phyloP scores from a whole-genome alignment of 345 rosid genomes.

The Eutrema japonicum region DNA sequence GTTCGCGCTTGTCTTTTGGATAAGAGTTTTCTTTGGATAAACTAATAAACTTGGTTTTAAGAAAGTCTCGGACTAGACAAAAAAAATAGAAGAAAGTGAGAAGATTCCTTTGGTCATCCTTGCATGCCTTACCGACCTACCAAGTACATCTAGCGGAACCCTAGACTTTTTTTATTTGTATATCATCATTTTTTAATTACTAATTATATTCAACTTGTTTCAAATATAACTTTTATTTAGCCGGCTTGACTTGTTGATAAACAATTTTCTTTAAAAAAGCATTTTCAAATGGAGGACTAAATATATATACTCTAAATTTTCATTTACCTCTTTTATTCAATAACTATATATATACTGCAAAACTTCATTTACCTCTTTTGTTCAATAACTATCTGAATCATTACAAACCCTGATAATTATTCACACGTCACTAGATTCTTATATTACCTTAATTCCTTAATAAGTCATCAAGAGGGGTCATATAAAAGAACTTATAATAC shows the following conservation, averaged over 20 bases:
- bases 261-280: background rate
- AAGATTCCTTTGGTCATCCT: constrained; percentile 12
- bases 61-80: no score
- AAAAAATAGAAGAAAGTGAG: background rate
- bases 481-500: background rate
- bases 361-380: background rate
- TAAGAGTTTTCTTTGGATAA: no score
- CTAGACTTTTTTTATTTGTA: background rate
- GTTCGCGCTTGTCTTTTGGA: no score
- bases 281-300: background rate
- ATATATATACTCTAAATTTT: background rate
- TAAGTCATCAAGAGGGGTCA: background rate
- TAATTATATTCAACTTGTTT: background rate
- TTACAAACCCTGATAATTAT: background rate
- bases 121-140: constrained; percentile 16
- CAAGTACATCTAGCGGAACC: constrained; percentile 17
- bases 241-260: constrained; percentile 16
- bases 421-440: background rate
- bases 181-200: background rate
- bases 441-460: background rate
- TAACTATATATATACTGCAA: background rate
- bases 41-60: no score
- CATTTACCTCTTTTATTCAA: background rate
- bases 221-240: background rate
- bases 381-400: background rate